phyloP scores from a whole-genome alignment of 495 filamentous ascomycete species.

The Staphylotrichum longicolle region DNA sequence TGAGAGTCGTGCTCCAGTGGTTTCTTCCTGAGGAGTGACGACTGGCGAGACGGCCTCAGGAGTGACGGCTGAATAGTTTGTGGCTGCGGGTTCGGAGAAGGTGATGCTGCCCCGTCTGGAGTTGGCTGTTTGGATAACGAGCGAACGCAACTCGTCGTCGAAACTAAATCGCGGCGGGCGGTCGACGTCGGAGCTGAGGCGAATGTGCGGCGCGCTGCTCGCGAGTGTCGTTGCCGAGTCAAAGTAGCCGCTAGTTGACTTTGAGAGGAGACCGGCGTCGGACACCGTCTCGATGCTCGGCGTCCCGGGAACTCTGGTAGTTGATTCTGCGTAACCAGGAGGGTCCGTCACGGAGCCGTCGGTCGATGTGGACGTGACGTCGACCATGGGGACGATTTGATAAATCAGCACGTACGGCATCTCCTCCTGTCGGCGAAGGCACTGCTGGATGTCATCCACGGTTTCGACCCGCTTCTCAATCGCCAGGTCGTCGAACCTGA shows the following conservation, averaged over 20 bases:
- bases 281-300: constrained; percentile 19
- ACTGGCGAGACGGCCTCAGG: constrained; percentile 39
- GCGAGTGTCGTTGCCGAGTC: constrained; percentile 36
- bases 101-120: constrained; percentile 49
- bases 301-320: constrained; percentile 23
- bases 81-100: constrained; percentile 46
- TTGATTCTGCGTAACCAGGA: constrained; percentile 55
- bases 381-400: constrained; percentile 82
- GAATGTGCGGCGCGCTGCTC: constrained; percentile 33
- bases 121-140: constrained; percentile 34
- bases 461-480: constrained; percentile 57
- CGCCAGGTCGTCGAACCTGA: constrained; percentile 85
- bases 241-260: constrained; percentile 44
- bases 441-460: constrained; percentile 72
- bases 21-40: constrained; percentile 52
- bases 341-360: constrained; percentile 51
- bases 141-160: constrained; percentile 37
- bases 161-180: constrained; percentile 34
- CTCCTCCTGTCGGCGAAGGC: constrained; percentile 62
- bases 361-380: constrained; percentile 57
- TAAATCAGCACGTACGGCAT: constrained; percentile 95
- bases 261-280: constrained; percentile 30
- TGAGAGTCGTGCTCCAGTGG: constrained; percentile 50
- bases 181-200: constrained; percentile 44
- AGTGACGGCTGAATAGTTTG: constrained; percentile 34